Evolutionary conservation across 768 basidiomycete genomes (phyloP).

Genomic region (Leccinum boreale): DNA sequence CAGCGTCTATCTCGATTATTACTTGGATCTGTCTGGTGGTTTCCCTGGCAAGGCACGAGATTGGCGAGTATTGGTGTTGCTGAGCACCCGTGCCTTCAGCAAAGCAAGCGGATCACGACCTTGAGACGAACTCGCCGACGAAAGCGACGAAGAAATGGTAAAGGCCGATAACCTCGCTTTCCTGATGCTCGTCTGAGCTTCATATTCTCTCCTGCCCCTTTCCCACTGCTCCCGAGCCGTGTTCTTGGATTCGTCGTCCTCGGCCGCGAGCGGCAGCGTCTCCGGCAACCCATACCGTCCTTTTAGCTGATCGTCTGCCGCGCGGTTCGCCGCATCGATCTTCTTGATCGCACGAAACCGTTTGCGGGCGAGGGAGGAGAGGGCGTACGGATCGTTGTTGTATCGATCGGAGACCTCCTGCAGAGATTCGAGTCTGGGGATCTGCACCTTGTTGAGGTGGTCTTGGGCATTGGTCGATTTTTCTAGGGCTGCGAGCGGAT

Average conservation of each 20-base stretch:
- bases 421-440: conserved; percentile 78
- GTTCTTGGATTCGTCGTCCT: conserved; percentile 55
- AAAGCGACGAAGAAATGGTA: conserved; percentile 19
- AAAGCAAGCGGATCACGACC: conserved; percentile 34
- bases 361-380: conserved; percentile 72
- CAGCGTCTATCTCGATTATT: conserved; percentile 7
- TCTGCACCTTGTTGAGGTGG: conserved; percentile 66
- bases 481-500: conserved; percentile 86
- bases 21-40: conserved; percentile 23
- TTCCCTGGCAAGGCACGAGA: conserved; percentile 21
- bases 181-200: conserved; percentile 44
- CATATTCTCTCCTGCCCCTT: conserved; percentile 47
- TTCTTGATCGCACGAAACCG: conserved; percentile 88
- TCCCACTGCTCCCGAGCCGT: conserved; percentile 67
- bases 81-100: conserved; percentile 54
- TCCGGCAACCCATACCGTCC: conserved; percentile 75
- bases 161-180: conserved; percentile 42
- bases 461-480: conserved; percentile 81
- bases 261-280: conserved; percentile 60
- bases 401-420: conserved; percentile 73
- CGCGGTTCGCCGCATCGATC: conserved; percentile 62
- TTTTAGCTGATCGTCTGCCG: conserved; percentile 68
- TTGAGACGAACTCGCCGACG: conserved; percentile 18
- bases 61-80: conserved; percentile 57
- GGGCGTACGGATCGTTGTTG: conserved; percentile 82